Conservation (phyloP, 495 filamentous ascomycete species). For the Entonaema liquescens region DNA sequence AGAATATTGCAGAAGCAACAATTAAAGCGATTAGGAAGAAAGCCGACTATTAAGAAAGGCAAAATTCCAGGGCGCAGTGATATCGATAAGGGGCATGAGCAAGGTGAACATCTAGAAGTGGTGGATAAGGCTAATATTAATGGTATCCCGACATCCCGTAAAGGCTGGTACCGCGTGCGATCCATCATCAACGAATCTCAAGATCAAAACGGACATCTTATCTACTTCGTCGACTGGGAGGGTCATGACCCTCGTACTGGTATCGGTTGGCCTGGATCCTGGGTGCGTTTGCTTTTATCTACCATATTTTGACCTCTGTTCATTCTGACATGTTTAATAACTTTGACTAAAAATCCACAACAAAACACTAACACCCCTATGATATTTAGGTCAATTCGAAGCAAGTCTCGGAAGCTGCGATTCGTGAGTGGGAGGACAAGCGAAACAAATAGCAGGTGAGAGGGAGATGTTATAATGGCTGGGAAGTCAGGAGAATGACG, state of each 20-base stretch:
- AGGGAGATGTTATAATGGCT: background rate
- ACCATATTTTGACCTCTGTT: background rate
- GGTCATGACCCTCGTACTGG: conserved; percentile 35
- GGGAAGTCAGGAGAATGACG: background rate
- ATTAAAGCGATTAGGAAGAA: background rate
- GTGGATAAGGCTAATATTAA: background rate
- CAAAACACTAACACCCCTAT: conserved; percentile 5
- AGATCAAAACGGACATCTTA: background rate
- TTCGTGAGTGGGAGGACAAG: conserved; percentile 16
- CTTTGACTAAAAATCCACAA: background rate
- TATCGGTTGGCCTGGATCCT: conserved; percentile 33
- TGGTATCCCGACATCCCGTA: conserved; percentile 10
- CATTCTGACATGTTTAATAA: background rate
- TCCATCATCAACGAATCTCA: conserved; percentile 33
- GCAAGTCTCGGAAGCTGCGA: conserved; percentile 17
- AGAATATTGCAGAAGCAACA: background rate
- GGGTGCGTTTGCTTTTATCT: conserved; percentile 32
- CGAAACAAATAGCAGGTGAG: background rate
- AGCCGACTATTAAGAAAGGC: background rate
- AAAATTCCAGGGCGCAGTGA: background rate
- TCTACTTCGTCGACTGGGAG: conserved; percentile 43
- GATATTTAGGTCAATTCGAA: conserved; percentile 18
- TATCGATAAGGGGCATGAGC: background rate
- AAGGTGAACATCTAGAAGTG: background rate
- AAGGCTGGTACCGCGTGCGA: conserved; percentile 33